Evolutionary conservation across 345 rosid species (phyloP), one percentile per base, ranked within the genome.

Genomic region (Eucalyptus cloeziana): DNA sequence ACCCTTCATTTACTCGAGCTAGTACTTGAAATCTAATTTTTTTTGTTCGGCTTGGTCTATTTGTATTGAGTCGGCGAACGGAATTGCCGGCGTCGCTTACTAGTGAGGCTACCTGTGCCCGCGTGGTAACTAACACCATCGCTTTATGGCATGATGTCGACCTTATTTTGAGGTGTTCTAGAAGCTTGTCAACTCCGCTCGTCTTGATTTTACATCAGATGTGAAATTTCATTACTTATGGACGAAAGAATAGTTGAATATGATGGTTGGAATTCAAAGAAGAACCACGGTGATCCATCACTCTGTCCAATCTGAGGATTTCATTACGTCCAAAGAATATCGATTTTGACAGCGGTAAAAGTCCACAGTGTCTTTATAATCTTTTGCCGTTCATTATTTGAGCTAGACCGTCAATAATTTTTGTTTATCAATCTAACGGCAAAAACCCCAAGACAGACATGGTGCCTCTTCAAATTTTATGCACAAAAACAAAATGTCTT

Each of bases 111-210:
- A 9, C 6, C 24, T 24, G 62, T 56, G 64, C n/a, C 1, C 6
- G 2, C 5, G 1, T 25, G n/a, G 14, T 11, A 4, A 11, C 3
- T 5, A 14, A 58, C 4, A 7, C 7, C 1, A 14, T 58, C 0
- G 13, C 13, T 58, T 58, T 58, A 25, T 27, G 30, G n/a, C 9
- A 12, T 58, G 64, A 58, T 8, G 1, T 25, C 14, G 14, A 58
- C n/a, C 64, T 58, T 8, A 58, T 58, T 58, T 25, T 10, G n/a
- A 58, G 64, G 64, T 58, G n/a, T 58, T 25, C 7, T 58, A 25
- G n/a, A 27, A 58, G 64, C 4, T 0, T 58, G 64, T 58, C 14
- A 0, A 11, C 13, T 58, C 7, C 0, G 14, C 6, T 58, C n/a
- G 0, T 58, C n/a, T 58, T 2, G 7, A 58, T 4, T 52, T 19